A percentile compares a stretch with the other conserved stretches of the same genome.
Evolutionary conservation across 495 filamentous ascomycete species (phyloP).

Genomic region (Neurospora sublineolata): DNA sequence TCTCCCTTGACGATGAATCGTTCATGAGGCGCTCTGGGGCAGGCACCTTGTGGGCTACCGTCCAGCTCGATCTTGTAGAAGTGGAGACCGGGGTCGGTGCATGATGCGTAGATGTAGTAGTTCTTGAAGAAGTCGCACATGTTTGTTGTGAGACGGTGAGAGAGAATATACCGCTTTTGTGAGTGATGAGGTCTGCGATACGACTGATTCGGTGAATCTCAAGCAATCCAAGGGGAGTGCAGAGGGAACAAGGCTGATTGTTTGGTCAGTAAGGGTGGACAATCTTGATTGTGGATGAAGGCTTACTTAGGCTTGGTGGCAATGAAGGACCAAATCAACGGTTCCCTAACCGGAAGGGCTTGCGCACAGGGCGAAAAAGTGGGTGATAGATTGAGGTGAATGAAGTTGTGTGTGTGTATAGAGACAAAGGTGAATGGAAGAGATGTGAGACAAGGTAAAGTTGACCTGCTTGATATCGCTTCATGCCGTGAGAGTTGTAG

Average conservation of each 20-base stretch:
- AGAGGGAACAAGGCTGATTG: background rate
- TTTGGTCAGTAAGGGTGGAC: background rate
- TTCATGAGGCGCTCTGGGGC: conserved; percentile 60
- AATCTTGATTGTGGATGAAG: background rate
- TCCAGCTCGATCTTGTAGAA: conserved; percentile 58
- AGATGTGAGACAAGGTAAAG: background rate
- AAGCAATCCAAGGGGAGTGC: background rate
- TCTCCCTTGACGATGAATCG: conserved; percentile 47
- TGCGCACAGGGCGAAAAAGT: background rate
- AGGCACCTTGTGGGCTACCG: conserved; percentile 47
- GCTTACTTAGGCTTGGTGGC: background rate
- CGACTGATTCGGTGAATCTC: background rate
- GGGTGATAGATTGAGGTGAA: background rate
- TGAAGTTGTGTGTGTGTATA: background rate
- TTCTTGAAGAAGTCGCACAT: conserved; percentile 75
- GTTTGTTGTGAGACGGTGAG: conserved; percentile 11
- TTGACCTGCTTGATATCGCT: background rate
- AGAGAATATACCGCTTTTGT: no score
- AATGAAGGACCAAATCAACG: background rate
- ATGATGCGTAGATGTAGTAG: conserved; percentile 65
- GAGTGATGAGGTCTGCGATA: background rate
- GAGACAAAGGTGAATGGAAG: background rate
- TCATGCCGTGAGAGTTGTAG: background rate
- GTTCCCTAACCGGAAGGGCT: background rate
- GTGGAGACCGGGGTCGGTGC: conserved; percentile 53